Evolutionary conservation across 2,329 filamentous ascomycete species (phyloP), one percentile per base, ranked within the genome.

Genomic region (Albifimbria verrucaria): DNA sequence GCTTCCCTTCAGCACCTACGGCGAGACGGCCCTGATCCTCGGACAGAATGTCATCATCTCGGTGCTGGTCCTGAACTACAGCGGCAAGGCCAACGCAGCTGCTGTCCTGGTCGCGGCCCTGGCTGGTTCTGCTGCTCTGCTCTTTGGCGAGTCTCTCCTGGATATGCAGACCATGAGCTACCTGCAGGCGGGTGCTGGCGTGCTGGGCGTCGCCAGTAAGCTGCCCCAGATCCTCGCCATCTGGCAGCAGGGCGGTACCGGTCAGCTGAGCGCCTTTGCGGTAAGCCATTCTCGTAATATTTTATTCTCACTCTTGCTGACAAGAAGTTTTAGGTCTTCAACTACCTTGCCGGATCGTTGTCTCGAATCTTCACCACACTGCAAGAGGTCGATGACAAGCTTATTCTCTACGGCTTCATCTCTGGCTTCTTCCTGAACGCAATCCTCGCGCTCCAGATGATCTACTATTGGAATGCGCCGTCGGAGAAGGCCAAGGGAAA

Each of bases 1-100:
- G 86, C 22, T 97, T 96, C 63, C 93, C 94, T 97, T 99, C 75
- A 95, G 88, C 80, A 99, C 94, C 11, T 99, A 89, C 70, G 94
- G 94, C 71, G 94, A 99, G 81, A 93, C 91, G 24, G 92, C 89
- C 36, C 79, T 97, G 65, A 97, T 99, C 62, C 82, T 94, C 48
- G 86, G 87, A 54, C 94, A 99, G 77, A 96, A 99, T 72, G 83
- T 97, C 43, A 83, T 92, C 55, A 96, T 99, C 68, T 87, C 88
- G 5, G 83, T 92, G 48, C 73, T 97, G 63, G 92, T 99, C 42
- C 77, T 99, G 69, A 87, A 89, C 68, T 97, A 92, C 71, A 86
- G 84, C 54, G 88, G 89, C 10, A 82, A 84, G 60, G 76, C 78
- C 1, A 79, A 80, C 45, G 77, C 83, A 4, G 91, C 92, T 1